phyloP scores from a whole-genome alignment of 208 protist species.

The Strigomonas culicis region DNA sequence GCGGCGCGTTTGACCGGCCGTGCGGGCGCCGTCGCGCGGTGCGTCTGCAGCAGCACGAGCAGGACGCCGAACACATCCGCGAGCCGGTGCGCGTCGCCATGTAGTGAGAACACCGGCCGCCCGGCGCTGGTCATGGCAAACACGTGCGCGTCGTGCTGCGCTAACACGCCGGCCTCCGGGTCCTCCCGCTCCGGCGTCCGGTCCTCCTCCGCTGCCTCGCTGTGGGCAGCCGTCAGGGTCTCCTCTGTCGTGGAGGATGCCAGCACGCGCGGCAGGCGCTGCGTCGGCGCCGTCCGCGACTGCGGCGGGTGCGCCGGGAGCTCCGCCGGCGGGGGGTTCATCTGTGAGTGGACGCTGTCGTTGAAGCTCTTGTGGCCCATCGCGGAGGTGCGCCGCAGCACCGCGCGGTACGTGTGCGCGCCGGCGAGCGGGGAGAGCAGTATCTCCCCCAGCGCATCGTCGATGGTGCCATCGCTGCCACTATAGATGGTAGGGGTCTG shows the following conservation, averaged over 20 bases:
- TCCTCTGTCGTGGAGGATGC: not conserved
- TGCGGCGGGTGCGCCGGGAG: no score
- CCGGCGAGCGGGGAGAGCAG: not conserved
- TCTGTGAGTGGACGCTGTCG: not conserved
- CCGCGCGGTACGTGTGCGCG: not conserved
- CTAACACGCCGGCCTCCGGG: constrained; percentile 16
- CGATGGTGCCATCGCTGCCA: constrained; percentile 16
- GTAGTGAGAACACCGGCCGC: constrained; percentile 80
- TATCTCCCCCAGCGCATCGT: constrained; percentile 14
- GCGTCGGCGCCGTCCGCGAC: not conserved
- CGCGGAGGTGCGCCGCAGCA: not conserved
- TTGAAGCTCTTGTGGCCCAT: not conserved
- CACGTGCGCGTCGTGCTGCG: constrained; percentile 56
- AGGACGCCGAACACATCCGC: constrained; percentile 68
- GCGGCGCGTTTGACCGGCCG: no score
- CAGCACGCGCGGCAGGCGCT: not conserved
- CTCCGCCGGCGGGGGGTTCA: no score
- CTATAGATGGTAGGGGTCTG: constrained; percentile 1
- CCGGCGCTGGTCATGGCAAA: constrained; percentile 85
- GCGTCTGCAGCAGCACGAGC: constrained; percentile 58
- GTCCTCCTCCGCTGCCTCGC: not conserved
- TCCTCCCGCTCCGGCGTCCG: not conserved
- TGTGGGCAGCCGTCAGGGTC: not conserved
- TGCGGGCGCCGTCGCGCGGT: not conserved
- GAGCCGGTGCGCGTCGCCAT: constrained; percentile 46